These are phyloP conservation scores for Erythrobasidium hasegawianum DNA, from an alignment of 1,284 basidiomycete genomes.

Conservation along the genomic window DNA sequence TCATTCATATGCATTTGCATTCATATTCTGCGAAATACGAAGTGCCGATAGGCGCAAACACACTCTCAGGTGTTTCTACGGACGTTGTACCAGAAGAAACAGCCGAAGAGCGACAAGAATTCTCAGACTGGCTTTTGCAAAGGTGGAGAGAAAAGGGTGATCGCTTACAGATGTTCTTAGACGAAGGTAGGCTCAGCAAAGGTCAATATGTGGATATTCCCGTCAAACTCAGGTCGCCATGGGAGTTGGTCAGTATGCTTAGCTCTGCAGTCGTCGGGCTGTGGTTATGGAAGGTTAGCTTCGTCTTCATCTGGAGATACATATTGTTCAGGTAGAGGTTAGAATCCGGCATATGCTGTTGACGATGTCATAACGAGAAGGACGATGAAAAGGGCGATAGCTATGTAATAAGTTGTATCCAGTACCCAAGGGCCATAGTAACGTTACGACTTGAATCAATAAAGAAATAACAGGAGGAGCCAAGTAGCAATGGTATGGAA, in stretches of 20 bases:
- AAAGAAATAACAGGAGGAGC: too few species aligned
- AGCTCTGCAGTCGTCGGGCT: conserved; percentile 1
- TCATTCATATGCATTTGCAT: conserved; percentile 78
- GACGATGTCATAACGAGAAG: too few species aligned
- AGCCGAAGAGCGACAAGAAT: conserved; percentile 63
- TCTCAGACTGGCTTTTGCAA: conserved; percentile 76
- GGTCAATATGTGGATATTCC: conserved; percentile 23
- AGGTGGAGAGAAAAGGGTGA: conserved; percentile 82
- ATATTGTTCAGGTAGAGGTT: too few species aligned
- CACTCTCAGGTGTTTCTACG: background rate
- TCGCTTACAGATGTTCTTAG: conserved; percentile 45
- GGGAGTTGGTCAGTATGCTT: conserved; percentile 12
- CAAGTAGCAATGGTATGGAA: too few species aligned
- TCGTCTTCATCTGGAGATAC: too few species aligned
- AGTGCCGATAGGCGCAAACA: conserved; percentile 31
- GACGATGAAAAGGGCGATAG: too few species aligned
- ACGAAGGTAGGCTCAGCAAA: conserved; percentile 2
- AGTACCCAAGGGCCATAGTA: too few species aligned
- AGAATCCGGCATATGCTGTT: too few species aligned
- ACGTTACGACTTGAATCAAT: too few species aligned
- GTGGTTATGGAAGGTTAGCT: conserved; percentile 11
- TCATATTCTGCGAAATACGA: conserved; percentile 59
- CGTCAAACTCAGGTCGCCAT: conserved; percentile 5
- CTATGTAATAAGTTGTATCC: too few species aligned
- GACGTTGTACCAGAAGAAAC: conserved; percentile 52